phyloP scores from a whole-genome alignment of 805 yeast genomes.

The Kodamaea kaohsiungensis region DNA sequence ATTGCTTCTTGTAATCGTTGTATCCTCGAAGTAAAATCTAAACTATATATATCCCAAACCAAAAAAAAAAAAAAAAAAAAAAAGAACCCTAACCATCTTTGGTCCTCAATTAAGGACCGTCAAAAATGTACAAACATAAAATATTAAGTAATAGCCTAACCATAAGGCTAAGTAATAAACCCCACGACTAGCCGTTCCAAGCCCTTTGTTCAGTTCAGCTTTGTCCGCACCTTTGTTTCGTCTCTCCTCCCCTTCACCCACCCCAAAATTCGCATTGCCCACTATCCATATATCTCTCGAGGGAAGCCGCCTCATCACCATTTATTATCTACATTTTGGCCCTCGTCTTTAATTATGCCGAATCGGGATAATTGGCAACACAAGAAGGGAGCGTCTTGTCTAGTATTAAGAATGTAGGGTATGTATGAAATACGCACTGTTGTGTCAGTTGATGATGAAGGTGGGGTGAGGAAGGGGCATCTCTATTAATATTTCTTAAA shows the following conservation, averaged over 20 bases:
- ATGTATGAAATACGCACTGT: not conserved
- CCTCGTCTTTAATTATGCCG: constrained; percentile 7
- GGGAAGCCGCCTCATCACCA: not conserved
- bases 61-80: too few relatives aligned
- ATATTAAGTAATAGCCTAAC: not conserved
- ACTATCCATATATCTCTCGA: not conserved
- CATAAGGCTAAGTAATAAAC: not conserved
- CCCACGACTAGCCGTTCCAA: not conserved
- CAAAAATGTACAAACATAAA: too few relatives aligned
- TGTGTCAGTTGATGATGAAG: not conserved
- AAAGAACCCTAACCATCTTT: too few relatives aligned
- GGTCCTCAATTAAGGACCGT: too few relatives aligned
- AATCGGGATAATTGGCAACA: constrained; percentile 7
- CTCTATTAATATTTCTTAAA: too few relatives aligned
- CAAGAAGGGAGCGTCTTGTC: constrained; percentile 1
- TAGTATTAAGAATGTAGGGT: not conserved
- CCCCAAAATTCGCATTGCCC: constrained; percentile 1
- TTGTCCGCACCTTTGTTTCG: not conserved
- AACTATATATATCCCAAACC: too few relatives aligned
- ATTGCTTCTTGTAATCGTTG: not conserved
- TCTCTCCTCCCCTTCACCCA: not conserved
- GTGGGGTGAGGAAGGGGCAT: not conserved
- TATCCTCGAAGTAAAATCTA: not conserved
- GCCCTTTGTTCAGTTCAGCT: not conserved
- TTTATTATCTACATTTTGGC: not conserved